Conservation (phyloP, 768 basidiomycete genomes). For the Dentipellis fragilis region DNA sequence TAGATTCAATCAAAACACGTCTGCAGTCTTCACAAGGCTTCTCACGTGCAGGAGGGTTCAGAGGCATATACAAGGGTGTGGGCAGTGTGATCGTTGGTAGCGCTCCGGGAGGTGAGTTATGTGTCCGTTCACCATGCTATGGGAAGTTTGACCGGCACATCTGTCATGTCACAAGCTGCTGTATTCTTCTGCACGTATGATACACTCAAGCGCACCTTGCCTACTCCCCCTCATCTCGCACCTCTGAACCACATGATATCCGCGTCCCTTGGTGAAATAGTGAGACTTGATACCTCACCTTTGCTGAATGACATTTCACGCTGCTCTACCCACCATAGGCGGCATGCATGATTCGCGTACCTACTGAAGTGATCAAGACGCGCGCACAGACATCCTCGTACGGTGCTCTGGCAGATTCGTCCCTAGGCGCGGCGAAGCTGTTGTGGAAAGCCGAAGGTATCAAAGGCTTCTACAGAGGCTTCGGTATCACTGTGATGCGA, state of each 20-base stretch:
- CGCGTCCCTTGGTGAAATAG: conserved; percentile 43
- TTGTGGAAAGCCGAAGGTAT: conserved; percentile 55
- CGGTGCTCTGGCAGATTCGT: conserved; percentile 42
- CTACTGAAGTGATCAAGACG: conserved; percentile 94
- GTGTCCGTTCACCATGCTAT: background rate
- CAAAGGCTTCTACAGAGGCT: conserved; percentile 81
- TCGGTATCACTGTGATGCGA: conserved; percentile 65
- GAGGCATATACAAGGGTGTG: conserved; percentile 85
- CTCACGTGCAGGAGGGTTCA: conserved; percentile 74
- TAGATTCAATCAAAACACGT: conserved; percentile 95
- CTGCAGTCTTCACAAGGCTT: conserved; percentile 88
- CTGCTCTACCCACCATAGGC: conserved; percentile 32
- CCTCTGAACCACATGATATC: conserved; percentile 56
- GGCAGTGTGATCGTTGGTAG: conserved; percentile 93
- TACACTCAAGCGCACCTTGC: conserved; percentile 67
- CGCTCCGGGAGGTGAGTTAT: conserved; percentile 76
- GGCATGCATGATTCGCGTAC: conserved; percentile 88
- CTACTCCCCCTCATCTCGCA: conserved; percentile 47
- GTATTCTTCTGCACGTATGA: conserved; percentile 95
- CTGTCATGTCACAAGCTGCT: conserved; percentile 50
- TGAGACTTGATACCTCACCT: conserved; percentile 12
- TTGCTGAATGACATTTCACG: background rate
- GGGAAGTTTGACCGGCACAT: background rate
- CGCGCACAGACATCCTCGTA: conserved; percentile 83
- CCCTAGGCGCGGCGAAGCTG: conserved; percentile 46